A percentile compares a stretch with the other conserved stretches of the same genome.
These are phyloP conservation scores for Heritiera fomes DNA, from an alignment of 345 rosid genomes.

Conservation along the genomic window DNA sequence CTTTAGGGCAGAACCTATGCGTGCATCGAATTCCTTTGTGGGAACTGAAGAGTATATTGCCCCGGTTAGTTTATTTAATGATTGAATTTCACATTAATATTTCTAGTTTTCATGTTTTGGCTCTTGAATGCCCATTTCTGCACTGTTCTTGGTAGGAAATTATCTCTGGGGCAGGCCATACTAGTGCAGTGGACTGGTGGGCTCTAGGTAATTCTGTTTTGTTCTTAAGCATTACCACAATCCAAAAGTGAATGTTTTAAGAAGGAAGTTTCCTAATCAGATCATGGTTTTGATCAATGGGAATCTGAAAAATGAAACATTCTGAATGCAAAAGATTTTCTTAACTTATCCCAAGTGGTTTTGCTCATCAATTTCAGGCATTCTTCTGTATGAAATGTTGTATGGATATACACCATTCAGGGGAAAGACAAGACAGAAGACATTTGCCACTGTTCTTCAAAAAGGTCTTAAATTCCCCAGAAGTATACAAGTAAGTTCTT, in stretches of 20 bases:
- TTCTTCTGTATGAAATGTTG: conserved; percentile 91
- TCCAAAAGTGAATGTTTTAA: neutral
- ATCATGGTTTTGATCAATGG: neutral
- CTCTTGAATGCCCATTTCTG: conserved; percentile 1
- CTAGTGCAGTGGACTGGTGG: conserved; percentile 99
- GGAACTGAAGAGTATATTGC: conserved; percentile 99
- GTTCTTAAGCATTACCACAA: neutral
- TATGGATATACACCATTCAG: conserved; percentile 97
- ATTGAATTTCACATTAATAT: neutral
- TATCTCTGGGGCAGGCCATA: conserved; percentile 83
- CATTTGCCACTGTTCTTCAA: conserved; percentile 84
- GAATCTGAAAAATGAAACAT: neutral
- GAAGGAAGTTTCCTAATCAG: neutral
- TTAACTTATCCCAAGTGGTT: neutral
- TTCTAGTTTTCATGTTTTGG: neutral
- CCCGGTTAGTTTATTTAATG: conserved; percentile 53
- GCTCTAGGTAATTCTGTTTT: conserved; percentile 67
- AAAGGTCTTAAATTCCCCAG: conserved; percentile 83
- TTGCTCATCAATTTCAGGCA: conserved; percentile 39
- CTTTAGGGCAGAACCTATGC: conserved; percentile 93
- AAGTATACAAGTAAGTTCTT: conserved; percentile 54
- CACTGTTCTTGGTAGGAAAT: conserved; percentile 61
- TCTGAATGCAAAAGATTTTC: neutral
- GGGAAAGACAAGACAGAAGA: conserved; percentile 92
- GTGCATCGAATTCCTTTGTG: conserved; percentile 96